Conservation (phyloP, 2,329 filamentous ascomycete genomes). For the Gaeumannomyces tritici region DNA sequence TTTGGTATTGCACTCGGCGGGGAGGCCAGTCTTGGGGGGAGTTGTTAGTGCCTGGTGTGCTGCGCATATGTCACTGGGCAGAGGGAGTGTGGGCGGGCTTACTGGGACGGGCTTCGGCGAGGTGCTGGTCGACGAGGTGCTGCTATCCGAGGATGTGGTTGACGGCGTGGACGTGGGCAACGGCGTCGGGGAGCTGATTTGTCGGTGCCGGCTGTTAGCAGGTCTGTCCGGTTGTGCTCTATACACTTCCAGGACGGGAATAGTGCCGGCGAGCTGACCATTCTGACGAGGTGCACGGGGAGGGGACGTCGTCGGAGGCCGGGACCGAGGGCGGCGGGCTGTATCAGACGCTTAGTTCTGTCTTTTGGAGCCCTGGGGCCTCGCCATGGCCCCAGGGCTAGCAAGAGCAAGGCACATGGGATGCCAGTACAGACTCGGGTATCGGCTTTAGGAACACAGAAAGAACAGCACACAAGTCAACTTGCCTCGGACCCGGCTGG, state of each 20-base stretch:
- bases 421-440: no score
- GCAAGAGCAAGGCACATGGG: background rate
- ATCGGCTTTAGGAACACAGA: no score
- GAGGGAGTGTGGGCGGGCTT: background rate
- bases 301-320: background rate
- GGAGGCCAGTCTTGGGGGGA: constrained; percentile 2
- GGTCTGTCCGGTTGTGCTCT: background rate
- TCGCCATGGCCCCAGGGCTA: background rate
- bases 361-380: background rate
- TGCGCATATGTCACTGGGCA: background rate
- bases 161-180: background rate
- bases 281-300: background rate
- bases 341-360: background rate
- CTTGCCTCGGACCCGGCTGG: background rate
- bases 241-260: background rate
- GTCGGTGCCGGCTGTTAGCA: no score
- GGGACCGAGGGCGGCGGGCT: background rate
- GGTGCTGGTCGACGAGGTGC: background rate
- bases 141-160: background rate
- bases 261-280: background rate
- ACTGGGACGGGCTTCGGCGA: background rate
- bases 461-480: background rate
- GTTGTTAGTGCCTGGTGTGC: background rate
- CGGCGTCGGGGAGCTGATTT: background rate
- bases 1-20: background rate